Conservation (phyloP, 495 filamentous ascomycete species). For the Aspergillus avenaceus region DNA sequence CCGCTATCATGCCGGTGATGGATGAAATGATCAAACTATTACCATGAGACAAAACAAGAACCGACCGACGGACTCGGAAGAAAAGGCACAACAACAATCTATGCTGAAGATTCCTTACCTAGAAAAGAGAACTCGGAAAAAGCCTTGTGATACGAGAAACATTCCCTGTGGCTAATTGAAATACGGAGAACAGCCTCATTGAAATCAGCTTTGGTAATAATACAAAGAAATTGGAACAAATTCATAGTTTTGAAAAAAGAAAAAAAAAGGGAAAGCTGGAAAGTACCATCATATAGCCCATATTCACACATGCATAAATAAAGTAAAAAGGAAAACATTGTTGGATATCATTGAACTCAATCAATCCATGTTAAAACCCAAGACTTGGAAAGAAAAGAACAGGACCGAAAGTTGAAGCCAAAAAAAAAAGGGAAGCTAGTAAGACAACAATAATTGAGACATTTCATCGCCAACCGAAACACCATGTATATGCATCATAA, state of each 20-base stretch:
- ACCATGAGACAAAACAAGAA: background rate
- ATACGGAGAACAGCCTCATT: background rate
- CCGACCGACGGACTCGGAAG: too few species aligned
- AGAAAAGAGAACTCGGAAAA: background rate
- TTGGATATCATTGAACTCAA: constrained; percentile 29
- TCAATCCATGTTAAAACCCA: constrained; percentile 2
- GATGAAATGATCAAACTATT: background rate
- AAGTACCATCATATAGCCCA: background rate
- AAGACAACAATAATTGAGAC: too few species aligned
- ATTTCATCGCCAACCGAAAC: constrained; percentile 2
- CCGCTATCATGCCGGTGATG: background rate
- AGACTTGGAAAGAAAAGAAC: background rate
- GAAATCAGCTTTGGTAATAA: constrained; percentile 7
- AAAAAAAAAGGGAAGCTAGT: constrained; percentile 1
- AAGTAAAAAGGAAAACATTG: constrained; percentile 5
- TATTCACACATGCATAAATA: background rate
- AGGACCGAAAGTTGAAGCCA: background rate
- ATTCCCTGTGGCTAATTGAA: background rate
- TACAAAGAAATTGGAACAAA: constrained; percentile 1
- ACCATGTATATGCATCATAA: constrained; percentile 3
- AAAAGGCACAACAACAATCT: too few species aligned
- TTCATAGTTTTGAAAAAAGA: background rate
- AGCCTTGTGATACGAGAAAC: background rate
- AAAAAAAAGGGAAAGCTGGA: background rate
- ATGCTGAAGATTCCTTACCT: background rate